phyloP scores from a whole-genome alignment of 352 stramenopile species.

The Phytopythium ostracodes region DNA sequence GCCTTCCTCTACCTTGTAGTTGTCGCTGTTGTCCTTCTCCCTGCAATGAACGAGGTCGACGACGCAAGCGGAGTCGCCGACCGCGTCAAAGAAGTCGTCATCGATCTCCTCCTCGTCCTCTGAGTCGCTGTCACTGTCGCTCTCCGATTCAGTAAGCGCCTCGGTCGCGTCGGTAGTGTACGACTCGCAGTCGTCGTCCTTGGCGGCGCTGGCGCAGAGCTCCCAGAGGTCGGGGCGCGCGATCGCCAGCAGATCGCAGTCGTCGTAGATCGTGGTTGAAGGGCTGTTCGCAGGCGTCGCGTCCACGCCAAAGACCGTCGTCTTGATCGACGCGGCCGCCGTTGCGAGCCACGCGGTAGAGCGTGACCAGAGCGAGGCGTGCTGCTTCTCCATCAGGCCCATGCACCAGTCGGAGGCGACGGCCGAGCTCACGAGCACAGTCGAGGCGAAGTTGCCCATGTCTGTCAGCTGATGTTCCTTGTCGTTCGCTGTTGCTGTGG shows the following conservation, averaged over 20 bases:
- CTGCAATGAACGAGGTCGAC: no score
- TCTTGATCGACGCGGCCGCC: conserved; percentile 10
- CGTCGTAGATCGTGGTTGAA: conserved; percentile 1
- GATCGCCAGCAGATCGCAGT: conserved; percentile 4
- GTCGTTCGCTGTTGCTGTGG: conserved; percentile 4
- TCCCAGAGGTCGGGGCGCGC: conserved; percentile 12
- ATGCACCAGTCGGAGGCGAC: conserved; percentile 16
- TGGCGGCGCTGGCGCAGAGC: conserved; percentile 6
- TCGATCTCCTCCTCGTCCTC: conserved; percentile 19
- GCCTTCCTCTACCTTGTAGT: conserved; percentile 6
- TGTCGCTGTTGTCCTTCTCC: conserved; percentile 3
- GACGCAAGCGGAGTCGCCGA: conserved; percentile 3
- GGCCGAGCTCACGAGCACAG: conserved; percentile 6
- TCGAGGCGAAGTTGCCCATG: conserved; percentile 52
- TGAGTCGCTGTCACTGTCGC: conserved; percentile 20
- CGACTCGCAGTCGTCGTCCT: conserved; percentile 29
- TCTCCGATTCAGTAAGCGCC: conserved; percentile 31
- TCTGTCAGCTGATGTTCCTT: conserved; percentile 3
- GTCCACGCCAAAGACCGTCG: neutral
- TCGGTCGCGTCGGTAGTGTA: conserved; percentile 50
- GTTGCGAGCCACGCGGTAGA: conserved; percentile 10
- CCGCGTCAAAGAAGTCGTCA: conserved; percentile 21
- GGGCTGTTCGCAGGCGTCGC: neutral
- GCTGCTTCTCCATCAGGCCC: conserved; percentile 24
- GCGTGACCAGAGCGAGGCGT: conserved; percentile 8